Conservation (phyloP, 352 stramenopile genomes). For the Phytophthora quininea region DNA sequence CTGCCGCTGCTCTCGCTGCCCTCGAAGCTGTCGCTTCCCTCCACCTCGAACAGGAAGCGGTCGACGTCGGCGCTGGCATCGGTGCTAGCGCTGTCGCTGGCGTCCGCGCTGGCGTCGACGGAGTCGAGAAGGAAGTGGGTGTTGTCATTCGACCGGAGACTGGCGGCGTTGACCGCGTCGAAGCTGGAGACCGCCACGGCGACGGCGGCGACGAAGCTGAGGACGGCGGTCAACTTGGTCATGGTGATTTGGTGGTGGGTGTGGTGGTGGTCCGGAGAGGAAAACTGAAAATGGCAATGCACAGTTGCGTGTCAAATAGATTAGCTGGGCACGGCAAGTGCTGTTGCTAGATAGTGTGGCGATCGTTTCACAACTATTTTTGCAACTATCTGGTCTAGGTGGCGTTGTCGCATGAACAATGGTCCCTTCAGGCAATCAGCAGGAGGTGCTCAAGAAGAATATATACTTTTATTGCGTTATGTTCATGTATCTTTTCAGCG, state of each 20-base stretch:
- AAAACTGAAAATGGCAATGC: neutral
- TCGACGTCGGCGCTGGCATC: constrained; percentile 16
- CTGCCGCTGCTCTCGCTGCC: neutral
- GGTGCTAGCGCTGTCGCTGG: constrained; percentile 13
- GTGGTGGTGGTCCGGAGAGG: neutral
- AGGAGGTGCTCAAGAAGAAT: too few species aligned
- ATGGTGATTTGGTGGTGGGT: constrained; percentile 7
- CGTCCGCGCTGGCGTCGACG: constrained; percentile 10
- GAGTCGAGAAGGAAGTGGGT: constrained; percentile 1
- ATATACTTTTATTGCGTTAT: too few species aligned
- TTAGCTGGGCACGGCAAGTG: too few species aligned
- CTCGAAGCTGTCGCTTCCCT: constrained; percentile 15
- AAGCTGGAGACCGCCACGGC: constrained; percentile 15
- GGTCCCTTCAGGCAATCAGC: too few species aligned
- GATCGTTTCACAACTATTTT: too few species aligned
- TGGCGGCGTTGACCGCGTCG: constrained; percentile 16
- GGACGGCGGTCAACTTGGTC: constrained; percentile 35
- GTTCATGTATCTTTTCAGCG: too few species aligned
- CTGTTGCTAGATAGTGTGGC: too few species aligned
- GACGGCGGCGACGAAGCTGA: constrained; percentile 20
- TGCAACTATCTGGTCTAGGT: too few species aligned
- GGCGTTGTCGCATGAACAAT: too few species aligned
- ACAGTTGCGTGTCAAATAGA: too few species aligned
- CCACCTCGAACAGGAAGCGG: constrained; percentile 23
- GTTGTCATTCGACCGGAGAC: constrained; percentile 9